Percentiles rank a stretch among this genome's conserved stretches.
These are phyloP conservation scores for Marasmius sp. DNA, from an alignment of 1,284 basidiomycete species.

Conservation along the genomic window DNA sequence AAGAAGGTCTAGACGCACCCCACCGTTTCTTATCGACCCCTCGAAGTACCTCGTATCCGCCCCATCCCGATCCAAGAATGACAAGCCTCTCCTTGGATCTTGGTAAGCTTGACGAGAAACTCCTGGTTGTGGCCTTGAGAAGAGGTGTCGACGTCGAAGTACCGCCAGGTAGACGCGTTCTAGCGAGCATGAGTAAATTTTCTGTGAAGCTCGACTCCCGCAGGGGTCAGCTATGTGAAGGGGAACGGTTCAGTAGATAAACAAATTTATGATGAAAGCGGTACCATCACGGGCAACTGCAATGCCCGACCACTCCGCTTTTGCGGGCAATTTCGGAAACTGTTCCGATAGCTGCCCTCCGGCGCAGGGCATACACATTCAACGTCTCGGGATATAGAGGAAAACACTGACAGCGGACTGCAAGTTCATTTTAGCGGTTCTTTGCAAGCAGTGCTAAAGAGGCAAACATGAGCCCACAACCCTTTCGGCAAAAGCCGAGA, in stretches of 20 bases:
- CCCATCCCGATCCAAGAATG: constrained; percentile 87
- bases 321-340: not conserved
- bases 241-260: not conserved
- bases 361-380: not conserved
- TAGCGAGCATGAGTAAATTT: not conserved
- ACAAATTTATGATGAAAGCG: not conserved
- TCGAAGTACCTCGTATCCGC: constrained; percentile 72
- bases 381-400: not conserved
- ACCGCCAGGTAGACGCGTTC: not conserved
- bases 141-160: not conserved
- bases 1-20: constrained; percentile 39
- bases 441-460: too few relatives aligned
- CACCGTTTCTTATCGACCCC: constrained; percentile 67
- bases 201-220: not conserved
- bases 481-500: too few relatives aligned
- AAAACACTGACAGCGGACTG: not conserved
- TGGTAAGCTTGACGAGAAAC: not conserved
- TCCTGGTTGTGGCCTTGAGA: not conserved
- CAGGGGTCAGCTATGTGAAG: not conserved
- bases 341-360: not conserved
- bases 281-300: not conserved
- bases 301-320: not conserved
- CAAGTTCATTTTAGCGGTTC: not conserved
- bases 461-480: too few relatives aligned
- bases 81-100: constrained; percentile 63